Percentiles rank a stretch among this genome's conserved stretches.
These are phyloP conservation scores for Colletotrichum tofieldiae DNA, from an alignment of 2,329 filamentous ascomycete species.

Conservation along the genomic window DNA sequence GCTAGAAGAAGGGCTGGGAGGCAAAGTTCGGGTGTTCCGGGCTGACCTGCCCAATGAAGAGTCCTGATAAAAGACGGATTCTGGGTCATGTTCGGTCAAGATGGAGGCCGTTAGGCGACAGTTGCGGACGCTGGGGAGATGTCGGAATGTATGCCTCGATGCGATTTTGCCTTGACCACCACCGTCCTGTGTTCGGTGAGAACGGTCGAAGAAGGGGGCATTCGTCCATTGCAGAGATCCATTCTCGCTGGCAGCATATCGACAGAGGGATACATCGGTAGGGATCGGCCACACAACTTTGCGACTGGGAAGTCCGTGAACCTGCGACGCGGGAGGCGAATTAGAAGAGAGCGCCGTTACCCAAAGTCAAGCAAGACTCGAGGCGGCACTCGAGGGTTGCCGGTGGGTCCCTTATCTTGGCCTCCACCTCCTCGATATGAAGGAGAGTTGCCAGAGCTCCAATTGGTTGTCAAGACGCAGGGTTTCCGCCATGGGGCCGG, in stretches of 20 bases:
- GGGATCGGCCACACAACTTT: conserved; percentile 22
- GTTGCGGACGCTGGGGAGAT: conserved; percentile 15
- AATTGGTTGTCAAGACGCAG: conserved; percentile 21
- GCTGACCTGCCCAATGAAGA: conserved; percentile 20
- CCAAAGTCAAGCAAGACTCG: conserved; percentile 12
- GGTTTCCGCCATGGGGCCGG: conserved; percentile 26
- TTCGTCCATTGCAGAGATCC: neutral
- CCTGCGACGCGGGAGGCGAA: conserved; percentile 18
- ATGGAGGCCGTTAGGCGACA: conserved; percentile 29
- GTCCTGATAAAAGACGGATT: neutral
- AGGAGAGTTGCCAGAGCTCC: conserved; percentile 11
- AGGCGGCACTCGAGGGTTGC: neutral
- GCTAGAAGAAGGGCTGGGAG: conserved; percentile 34
- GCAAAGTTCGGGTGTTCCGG: conserved; percentile 34
- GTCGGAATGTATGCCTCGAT: neutral
- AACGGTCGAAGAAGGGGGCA: neutral
- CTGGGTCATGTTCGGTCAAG: conserved; percentile 15
- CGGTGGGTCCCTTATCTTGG: conserved; percentile 29
- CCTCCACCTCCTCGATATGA: conserved; percentile 15
- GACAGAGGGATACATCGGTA: conserved; percentile 8
- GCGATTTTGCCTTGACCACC: neutral
- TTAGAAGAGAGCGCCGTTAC: neutral
- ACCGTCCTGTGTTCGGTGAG: neutral
- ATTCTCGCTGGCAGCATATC: neutral
- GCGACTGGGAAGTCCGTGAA: conserved; percentile 22